A percentile compares a stretch with the other conserved stretches of the same genome.
Conservation (phyloP, 306 rosid species). For the Arachis hypogaea region DNA sequence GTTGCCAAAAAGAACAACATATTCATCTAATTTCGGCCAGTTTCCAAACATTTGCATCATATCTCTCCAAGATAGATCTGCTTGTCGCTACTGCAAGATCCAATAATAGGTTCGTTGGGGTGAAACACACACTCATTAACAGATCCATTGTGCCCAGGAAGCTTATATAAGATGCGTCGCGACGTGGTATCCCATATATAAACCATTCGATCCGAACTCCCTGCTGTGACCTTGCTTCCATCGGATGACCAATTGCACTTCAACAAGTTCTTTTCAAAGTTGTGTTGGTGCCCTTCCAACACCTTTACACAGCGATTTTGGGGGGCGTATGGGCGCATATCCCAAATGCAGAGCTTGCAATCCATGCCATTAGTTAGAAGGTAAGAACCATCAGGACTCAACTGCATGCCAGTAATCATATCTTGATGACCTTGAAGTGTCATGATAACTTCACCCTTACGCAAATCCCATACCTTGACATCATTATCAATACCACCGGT, state of each 20-base stretch:
- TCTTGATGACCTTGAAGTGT: slow-evolving; percentile 96
- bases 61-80: slow-evolving; percentile 91
- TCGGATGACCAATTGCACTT: slow-evolving; percentile 91
- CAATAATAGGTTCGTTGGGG: slow-evolving; percentile 80
- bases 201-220: slow-evolving; percentile 96
- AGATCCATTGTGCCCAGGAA: slow-evolving; percentile 89
- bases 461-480: slow-evolving; percentile 92
- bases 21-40: slow-evolving; percentile 27
- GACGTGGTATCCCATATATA: slow-evolving; percentile 91
- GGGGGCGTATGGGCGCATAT: slow-evolving; percentile 96
- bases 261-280: slow-evolving; percentile 85
- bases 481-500: slow-evolving; percentile 94
- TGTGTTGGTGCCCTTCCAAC: slow-evolving; percentile 95
- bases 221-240: slow-evolving; percentile 95
- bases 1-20: slow-evolving; percentile 29
- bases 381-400: slow-evolving; percentile 99
- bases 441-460: slow-evolving; percentile 88
- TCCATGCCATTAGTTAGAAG: slow-evolving; percentile 98
- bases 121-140: slow-evolving; percentile 84
- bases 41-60: slow-evolving; percentile 41
- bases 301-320: slow-evolving; percentile 94
- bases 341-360: slow-evolving; percentile 95
- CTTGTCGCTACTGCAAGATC: slow-evolving; percentile 89
- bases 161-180: slow-evolving; percentile 86
- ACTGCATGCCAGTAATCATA: slow-evolving; percentile 92